phyloP scores from a whole-genome alignment of 805 yeast species.

The Nakazawaea wickerhamii region DNA sequence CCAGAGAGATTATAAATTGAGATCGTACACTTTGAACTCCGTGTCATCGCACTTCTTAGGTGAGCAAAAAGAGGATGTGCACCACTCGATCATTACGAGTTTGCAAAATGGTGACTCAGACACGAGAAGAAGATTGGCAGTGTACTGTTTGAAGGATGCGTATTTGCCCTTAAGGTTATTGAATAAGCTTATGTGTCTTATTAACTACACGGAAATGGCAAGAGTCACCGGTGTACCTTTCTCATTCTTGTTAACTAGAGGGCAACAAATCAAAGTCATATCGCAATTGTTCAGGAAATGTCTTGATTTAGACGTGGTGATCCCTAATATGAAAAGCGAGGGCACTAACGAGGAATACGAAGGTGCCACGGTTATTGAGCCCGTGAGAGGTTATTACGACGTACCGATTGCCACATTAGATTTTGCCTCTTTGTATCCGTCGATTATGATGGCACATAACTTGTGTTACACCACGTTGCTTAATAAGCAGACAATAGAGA shows the following conservation, averaged over 20 bases:
- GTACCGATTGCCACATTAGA: conserved; percentile 97
- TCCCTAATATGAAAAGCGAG: conserved; percentile 82
- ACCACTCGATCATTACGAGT: conserved; percentile 92
- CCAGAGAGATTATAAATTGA: conserved; percentile 89
- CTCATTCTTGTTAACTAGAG: conserved; percentile 80
- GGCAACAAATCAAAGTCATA: conserved; percentile 96
- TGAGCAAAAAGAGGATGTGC: conserved; percentile 98
- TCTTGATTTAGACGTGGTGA: conserved; percentile 74
- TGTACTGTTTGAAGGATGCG: conserved; percentile 95
- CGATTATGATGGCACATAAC: conserved; percentile 99
- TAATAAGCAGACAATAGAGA: conserved; percentile 60
- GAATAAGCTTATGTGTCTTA: conserved; percentile 93
- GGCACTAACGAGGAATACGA: conserved; percentile 91
- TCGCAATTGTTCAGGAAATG: conserved; percentile 95
- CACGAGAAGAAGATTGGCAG: conserved; percentile 91
- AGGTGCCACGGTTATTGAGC: conserved; percentile 99
- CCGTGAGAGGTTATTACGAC: conserved; percentile 90
- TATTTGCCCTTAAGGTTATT: conserved; percentile 81
- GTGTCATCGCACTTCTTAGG: conserved; percentile 91
- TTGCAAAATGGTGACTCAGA: conserved; percentile 89
- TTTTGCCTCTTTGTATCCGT: conserved; percentile 95
- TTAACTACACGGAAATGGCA: conserved; percentile 98
- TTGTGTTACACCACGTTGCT: conserved; percentile 89
- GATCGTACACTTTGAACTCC: conserved; percentile 92
- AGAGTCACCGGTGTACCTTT: conserved; percentile 99